These are phyloP conservation scores for Circinella minor DNA, from an alignment of 371 early-diverging fungal genomes.

Conservation along the genomic window DNA sequence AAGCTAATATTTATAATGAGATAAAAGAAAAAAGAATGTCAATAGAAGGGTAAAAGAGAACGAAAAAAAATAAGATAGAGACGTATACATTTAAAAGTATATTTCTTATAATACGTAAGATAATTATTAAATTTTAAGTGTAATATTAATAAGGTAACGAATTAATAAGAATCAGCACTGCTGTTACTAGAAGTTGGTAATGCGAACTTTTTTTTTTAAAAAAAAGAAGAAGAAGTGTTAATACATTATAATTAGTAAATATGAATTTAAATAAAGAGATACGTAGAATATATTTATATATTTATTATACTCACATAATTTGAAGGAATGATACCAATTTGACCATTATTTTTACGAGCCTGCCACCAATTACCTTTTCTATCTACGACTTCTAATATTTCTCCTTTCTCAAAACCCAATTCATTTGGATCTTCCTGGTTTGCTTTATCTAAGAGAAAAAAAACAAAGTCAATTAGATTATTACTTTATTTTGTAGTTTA, in stretches of 20 bases:
- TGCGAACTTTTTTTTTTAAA: background rate
- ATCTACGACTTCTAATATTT: constrained; percentile 80
- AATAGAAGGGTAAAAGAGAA: no score
- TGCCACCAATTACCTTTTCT: constrained; percentile 95
- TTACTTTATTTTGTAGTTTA: background rate
- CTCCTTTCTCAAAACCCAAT: constrained; percentile 81
- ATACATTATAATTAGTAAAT: background rate
- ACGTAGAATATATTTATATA: background rate
- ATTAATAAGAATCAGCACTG: constrained; percentile 7
- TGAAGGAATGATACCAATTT: constrained; percentile 85
- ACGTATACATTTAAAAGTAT: no score
- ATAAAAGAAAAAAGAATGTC: no score
- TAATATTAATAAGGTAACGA: background rate
- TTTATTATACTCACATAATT: constrained; percentile 64
- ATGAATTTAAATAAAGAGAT: background rate
- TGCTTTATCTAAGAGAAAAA: constrained; percentile 61
- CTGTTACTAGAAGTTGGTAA: constrained; percentile 6
- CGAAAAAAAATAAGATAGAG: no score
- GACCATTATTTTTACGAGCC: constrained; percentile 77
- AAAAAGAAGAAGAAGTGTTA: background rate
- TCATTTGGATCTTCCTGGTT: constrained; percentile 87
- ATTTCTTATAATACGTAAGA: no score
- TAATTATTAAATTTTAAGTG: background rate
- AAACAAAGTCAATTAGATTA: background rate
- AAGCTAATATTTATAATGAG: no score